Evolutionary conservation across 495 filamentous ascomycete genomes (phyloP), one percentile per base, ranked within the genome.

Genomic region (Penicillium ochrochloron): DNA sequence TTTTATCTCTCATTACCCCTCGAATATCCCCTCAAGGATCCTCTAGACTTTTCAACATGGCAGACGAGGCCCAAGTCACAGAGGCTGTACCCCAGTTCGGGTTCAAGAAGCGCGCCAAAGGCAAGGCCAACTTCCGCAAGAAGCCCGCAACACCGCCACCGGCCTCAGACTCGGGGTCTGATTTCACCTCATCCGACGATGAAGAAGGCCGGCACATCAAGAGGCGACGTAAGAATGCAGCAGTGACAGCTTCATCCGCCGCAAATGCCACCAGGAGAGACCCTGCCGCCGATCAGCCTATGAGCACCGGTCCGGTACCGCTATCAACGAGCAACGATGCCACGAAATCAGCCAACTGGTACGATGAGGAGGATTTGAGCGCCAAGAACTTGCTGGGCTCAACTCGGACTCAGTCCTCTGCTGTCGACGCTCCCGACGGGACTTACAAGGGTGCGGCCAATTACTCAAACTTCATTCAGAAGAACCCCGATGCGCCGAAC

Each of bases 321-420:
- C 85, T 96, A 46, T 82, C 87, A 31, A 78, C 82, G 61, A 85
- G 83, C 62, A 93, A 93, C 72, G 94, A 97, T 71, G 95, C 95
- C n/a, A 98, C 95, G 6, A 97, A 96, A 66, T 84, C 86, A 23
- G 88, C 85, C n/a, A 91, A 96, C 73, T 97, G 93, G 93, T 95
- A 90, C 77, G 92, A 94, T 57, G 81, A 86, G 52, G 81, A 86
- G 52, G 70, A 75, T 23, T 67, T 89, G 33, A 87, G 80, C 52
- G 76, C 81, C 14, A 87, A 86, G 73, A 86, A 83, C 60, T 80
- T 92, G 0, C 80, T 92, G 15, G 90, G 90, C 14, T 86, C 83
- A 23, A 90, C 90, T 15, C 78, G 86, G 58, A 56, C 74, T 9
- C 73, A 70, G 53, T 69, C 75, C 66, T 41, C 66, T 65, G 42